Evolutionary conservation across 208 protist species (phyloP).

Genomic region (Trichomonas tenax): DNA sequence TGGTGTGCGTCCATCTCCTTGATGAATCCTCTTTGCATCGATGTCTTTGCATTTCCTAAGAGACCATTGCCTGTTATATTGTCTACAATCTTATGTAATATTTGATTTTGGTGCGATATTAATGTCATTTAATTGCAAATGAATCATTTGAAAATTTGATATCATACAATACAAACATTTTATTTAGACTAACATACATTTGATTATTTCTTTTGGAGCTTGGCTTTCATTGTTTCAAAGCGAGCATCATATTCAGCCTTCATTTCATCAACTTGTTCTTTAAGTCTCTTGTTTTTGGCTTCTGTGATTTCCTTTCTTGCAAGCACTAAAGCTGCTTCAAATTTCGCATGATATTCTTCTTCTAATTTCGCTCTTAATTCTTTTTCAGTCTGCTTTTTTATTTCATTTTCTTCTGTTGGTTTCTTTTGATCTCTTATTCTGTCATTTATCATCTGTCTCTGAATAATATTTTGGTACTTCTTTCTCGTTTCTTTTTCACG

Average conservation of each 20-base stretch:
- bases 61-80: too few relatives aligned
- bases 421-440: background rate
- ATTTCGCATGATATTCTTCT: background rate
- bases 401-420: background rate
- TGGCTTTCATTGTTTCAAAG: conserved; percentile 81
- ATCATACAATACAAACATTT: background rate
- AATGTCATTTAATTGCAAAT: too few relatives aligned
- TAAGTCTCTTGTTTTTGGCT: background rate
- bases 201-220: conserved; percentile 30
- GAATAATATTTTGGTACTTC: background rate
- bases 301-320: background rate
- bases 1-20: too few relatives aligned
- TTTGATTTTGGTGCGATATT: too few relatives aligned
- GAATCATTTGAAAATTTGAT: too few relatives aligned
- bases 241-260: conserved; percentile 94
- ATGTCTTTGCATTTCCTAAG: too few relatives aligned
- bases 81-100: too few relatives aligned
- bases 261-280: background rate
- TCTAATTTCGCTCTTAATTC: background rate
- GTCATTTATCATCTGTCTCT: background rate
- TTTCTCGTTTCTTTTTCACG: background rate
- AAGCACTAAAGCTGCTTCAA: background rate
- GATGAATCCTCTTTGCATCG: too few relatives aligned
- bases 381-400: background rate
- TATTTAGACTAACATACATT: background rate